Base-by-base conservation (phyloP, 345 rosid species). In the Hibiscus syriacus region DNA sequence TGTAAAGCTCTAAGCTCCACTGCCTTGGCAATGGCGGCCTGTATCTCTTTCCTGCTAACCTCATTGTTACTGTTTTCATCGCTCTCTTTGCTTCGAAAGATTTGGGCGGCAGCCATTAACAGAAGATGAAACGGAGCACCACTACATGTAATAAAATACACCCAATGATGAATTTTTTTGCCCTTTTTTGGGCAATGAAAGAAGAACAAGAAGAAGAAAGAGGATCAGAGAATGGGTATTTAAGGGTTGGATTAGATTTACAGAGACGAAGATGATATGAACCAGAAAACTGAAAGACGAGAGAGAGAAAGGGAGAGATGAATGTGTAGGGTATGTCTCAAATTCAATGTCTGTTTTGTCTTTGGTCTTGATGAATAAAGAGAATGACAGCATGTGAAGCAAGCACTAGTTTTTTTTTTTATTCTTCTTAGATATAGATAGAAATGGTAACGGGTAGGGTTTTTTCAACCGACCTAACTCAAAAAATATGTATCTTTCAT, bases 1-100 rank as follows among this genome's bases (percentile, higher is more conserved):
- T 92, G 98, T 36, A 93, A 81, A 68, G 95, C 91, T 74, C 96
- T 80, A 26, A 91, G 66, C 76, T 89, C 95, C 55, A 87, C 86
- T 1, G 97, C 96, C 58, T 93, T 90, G 61, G 96, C 84, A 82
- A 93, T 89, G 86, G 90, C 92, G 13, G 89, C 87, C 68, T 88
- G 86, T 70, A 87, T 82, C 12, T 93, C 96, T 39, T 81, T 74
- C 73, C 86, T 79, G 64, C 64, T 76, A 63, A 79, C 77, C 36
- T 78, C 88, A 32, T 72, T 70, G 70, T 72, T 73, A 64, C 52
- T 52, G 27, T 63, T 56, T 22, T 55, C 74, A 68, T 64, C 68
- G 55, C 6, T 58, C 49, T 71, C 53, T n/a, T 76, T 74, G 73
- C 66, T 70, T 5, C 74, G 77, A 61, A 82, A 82, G 74, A 72